Base-by-base conservation (phyloP, 1,284 basidiomycete genomes). In the Ustilago crameri region DNA sequence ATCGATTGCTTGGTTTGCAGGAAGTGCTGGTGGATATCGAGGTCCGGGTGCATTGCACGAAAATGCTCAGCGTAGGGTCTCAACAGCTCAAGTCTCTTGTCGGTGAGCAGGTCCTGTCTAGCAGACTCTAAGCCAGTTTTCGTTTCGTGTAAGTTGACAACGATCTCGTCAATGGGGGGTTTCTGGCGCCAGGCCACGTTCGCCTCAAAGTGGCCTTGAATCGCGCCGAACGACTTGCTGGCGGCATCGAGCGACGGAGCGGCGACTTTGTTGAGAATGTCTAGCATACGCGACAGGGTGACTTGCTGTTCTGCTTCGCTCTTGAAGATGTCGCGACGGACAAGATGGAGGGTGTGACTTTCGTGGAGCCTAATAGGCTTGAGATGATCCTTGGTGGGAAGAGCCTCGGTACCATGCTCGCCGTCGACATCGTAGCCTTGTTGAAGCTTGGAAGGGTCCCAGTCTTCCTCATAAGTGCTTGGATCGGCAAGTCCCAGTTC, bases 251-350 rank as follows among this genome's bases (percentile, higher is more conserved):
- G 8, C 61, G 79, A 5, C 82, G 68, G 38, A 15, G 49, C 84
- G 84, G 0, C 86, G 82, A 15, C 83, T 74, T 10, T 82, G 81
- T 55, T 24, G 9, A 90, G 80, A 12, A 86, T 80, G 1, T 88
- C 87, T 9, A 90, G 74, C 35, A 90, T 82, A 47, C 87, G 86
- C 18, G 75, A 58, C 51, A 87, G 81, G 24, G 85, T 84, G 18
- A 88, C 84, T 22, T 78, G 73, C 65, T 86, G 81, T 30, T 84
- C 73, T 1, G 74, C 66, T 67, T 88, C 87, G 67, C 68, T 59
- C 8, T n/a, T 37, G 14, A 82, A 74, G 42, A 84, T 84, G 71
- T 85, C 9, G 84, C 81, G 47, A 85, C 85, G 59, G 85, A 85
- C 26, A 23, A 48, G 66, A n/a, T 76, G 66, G 4, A 78, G 38